phyloP scores from a whole-genome alignment of 2,329 filamentous ascomycete species.

The Tolypocladium ovalisporum region DNA sequence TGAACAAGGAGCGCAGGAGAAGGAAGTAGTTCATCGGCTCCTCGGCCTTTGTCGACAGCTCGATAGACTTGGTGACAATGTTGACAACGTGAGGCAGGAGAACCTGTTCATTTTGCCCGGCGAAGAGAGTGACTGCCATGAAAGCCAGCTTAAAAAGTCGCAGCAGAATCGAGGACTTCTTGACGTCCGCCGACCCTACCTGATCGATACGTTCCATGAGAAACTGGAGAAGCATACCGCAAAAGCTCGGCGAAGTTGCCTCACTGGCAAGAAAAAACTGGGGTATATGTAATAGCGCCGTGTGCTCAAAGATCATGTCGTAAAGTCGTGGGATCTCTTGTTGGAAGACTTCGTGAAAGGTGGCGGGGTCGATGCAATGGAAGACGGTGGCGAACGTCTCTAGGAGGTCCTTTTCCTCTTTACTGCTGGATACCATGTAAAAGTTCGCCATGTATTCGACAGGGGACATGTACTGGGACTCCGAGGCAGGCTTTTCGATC shows the following conservation, averaged over 20 bases:
- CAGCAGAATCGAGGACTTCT: conserved; percentile 84
- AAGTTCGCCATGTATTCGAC: conserved; percentile 91
- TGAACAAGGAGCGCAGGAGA: conserved; percentile 80
- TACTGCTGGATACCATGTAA: conserved; percentile 85
- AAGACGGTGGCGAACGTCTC: conserved; percentile 98
- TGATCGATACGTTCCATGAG: conserved; percentile 95
- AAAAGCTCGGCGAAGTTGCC: conserved; percentile 93
- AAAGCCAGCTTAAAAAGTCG: conserved; percentile 96
- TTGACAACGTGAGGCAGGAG: conserved; percentile 92
- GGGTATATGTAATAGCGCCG: conserved; percentile 83
- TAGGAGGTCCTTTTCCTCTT: conserved; percentile 93
- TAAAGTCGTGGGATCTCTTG: conserved; percentile 95
- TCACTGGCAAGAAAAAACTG: conserved; percentile 99
- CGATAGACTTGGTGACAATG: conserved; percentile 94
- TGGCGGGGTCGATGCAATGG: conserved; percentile 94
- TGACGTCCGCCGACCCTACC: conserved; percentile 83
- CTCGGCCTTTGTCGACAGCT: conserved; percentile 87
- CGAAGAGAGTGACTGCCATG: conserved; percentile 97
- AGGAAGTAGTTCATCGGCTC: conserved; percentile 99
- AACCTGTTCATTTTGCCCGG: conserved; percentile 88
- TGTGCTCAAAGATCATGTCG: conserved; percentile 96
- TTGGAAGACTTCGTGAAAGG: conserved; percentile 97
- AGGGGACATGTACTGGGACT: conserved; percentile 66
- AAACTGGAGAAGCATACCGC: conserved; percentile 94
- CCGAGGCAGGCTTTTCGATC: conserved; percentile 65